Evolutionary conservation across 2,329 filamentous ascomycete genomes (phyloP), one percentile per base, ranked within the genome.

Genomic region (Aspergillus ruber): DNA sequence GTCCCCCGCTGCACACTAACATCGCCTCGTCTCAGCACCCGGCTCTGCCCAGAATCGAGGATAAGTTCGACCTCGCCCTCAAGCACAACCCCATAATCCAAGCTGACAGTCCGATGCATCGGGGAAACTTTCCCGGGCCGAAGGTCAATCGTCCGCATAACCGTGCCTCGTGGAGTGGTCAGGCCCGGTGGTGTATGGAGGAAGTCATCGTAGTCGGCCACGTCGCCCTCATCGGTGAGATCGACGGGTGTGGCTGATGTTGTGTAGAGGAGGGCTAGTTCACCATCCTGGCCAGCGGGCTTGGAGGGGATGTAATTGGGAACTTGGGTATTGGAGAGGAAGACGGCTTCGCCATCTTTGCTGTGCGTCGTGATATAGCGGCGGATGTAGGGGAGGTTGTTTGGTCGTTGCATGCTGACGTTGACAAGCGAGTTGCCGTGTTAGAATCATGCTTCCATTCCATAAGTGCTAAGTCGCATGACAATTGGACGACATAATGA

Each of bases 331-430:
- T 60, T 53, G 42, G 64, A 60, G 13, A 65, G 45, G 52, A 70
- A 69, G n/a, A 69, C 53, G 23, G 65, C 61, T 50, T 66, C 61
- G 45, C 66, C 67, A 17, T 63, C 62, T 21, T 52, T 54, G 50
- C 60, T 60, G 61, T 71, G 67, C 17, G 63, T 65, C 18, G 68
- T 71, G 45, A 70, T 70, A 51, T 60, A 65, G 45, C 68, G 67
- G 49, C 64, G 62, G 49, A 64, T 63, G 20, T 52, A 49, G 3
- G 62, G 64, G 51, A 62, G 63, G 33, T 57, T 48, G 49, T 61
- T 64, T 35, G 46, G 47, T 42, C 54, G 33, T 39, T 54, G 25
- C 55, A 59, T 58, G 20, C 9, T 42, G 17, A 29, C 25, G 25
- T 27, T 27, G 25, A 4, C 9, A 4, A 29, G 10, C 25, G 9